Conservation (phyloP, 202 grass and related monocot species). For the Setaria viridis region DNA sequence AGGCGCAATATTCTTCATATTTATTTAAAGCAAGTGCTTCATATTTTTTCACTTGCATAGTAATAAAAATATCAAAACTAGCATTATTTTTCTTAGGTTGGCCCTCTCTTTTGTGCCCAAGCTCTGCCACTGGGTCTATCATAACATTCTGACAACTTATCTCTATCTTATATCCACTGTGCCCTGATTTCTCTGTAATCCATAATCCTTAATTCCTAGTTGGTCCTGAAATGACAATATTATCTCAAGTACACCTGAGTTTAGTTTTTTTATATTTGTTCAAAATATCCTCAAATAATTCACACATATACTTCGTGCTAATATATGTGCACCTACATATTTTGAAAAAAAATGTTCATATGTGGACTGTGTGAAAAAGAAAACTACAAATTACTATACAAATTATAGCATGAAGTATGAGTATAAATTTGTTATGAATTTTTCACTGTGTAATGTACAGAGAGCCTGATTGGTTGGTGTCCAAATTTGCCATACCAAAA, state of each 20-base stretch:
- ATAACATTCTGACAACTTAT: slow-evolving; percentile 17
- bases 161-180: not conserved
- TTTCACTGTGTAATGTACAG: not conserved
- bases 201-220: slow-evolving; percentile 32
- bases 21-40: not conserved
- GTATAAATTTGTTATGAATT: not conserved
- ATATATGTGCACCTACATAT: not conserved
- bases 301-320: not conserved
- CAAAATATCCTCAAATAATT: not conserved
- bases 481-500: too few species aligned
- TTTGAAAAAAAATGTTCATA: not conserved
- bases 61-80: not conserved
- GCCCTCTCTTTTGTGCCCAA: not conserved
- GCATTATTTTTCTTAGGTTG: slow-evolving; percentile 21
- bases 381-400: not conserved
- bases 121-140: not conserved
- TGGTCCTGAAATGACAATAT: slow-evolving; percentile 10
- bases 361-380: not conserved
- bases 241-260: not conserved
- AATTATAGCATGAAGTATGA: not conserved
- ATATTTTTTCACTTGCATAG: not conserved
- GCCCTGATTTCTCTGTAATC: not conserved
- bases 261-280: not conserved
- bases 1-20: not conserved
- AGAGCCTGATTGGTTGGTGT: too few species aligned